phyloP scores from a whole-genome alignment of 495 filamentous ascomycete species.

The Aspergillus coremiiformis region DNA sequence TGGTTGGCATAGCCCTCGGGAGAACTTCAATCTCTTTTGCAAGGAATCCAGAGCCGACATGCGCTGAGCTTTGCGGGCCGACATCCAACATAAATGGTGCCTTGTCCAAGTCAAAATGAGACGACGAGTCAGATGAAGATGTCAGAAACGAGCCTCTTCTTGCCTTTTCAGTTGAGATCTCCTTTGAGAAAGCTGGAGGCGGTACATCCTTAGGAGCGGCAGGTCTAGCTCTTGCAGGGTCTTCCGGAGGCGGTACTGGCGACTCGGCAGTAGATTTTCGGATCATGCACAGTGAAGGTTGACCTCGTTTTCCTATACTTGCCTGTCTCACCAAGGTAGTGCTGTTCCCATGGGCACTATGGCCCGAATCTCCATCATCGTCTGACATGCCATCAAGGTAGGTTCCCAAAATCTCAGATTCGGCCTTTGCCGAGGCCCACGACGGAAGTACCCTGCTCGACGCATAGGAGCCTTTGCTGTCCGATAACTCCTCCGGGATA shows the following conservation, averaged over 20 bases:
- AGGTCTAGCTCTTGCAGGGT: conserved; percentile 17
- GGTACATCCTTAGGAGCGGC: conserved; percentile 3
- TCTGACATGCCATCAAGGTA: conserved; percentile 36
- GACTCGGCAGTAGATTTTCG: conserved; percentile 30
- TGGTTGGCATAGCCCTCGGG: conserved; percentile 31
- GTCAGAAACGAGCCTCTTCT: conserved; percentile 23
- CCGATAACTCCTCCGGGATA: conserved; percentile 73
- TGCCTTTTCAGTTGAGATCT: conserved; percentile 17
- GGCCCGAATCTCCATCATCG: conserved; percentile 30
- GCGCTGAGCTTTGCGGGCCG: conserved; percentile 5
- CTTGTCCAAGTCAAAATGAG: conserved; percentile 30
- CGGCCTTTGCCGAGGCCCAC: conserved; percentile 51
- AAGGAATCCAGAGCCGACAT: conserved; percentile 8
- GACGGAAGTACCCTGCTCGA: conserved; percentile 76
- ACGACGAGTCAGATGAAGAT: conserved; percentile 33
- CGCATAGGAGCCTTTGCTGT: conserved; percentile 64
- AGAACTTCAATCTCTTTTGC: conserved; percentile 30
- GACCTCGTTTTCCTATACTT: conserved; percentile 67
- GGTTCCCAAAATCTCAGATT: conserved; percentile 38
- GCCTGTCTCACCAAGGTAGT: conserved; percentile 66
- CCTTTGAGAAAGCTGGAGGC: conserved; percentile 10
- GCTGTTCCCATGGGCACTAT: conserved; percentile 40
- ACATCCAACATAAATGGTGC: conserved; percentile 25
- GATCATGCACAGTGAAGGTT: conserved; percentile 63
- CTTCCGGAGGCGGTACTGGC: conserved; percentile 13